Evolutionary conservation across 1,284 basidiomycete genomes (phyloP), one percentile per base, ranked within the genome.

Genomic region (Cystobasidiaceae sp.): DNA sequence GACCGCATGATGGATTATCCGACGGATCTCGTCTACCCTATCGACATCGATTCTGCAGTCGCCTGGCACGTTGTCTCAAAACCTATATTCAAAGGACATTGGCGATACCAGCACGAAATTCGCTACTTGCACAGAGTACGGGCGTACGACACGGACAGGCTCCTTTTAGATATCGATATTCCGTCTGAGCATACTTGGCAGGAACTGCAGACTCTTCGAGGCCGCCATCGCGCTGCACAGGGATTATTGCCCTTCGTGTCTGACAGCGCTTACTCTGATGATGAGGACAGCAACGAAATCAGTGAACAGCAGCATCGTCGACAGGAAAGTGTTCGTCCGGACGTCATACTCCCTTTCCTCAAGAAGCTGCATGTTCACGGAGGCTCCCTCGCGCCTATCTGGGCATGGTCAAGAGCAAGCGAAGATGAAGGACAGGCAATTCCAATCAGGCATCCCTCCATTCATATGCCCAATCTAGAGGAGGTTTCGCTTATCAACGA

Each of bases 331-430:
- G n/a, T n/a, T n/a, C n/a, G n/a, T n/a, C n/a, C n/a, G n/a, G n/a
- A n/a, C n/a, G n/a, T n/a, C n/a, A n/a, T n/a, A n/a, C n/a, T n/a
- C n/a, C n/a, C n/a, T n/a, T n/a, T n/a, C n/a, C n/a, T n/a, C n/a
- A n/a, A n/a, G n/a, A n/a, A n/a, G n/a, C n/a, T n/a, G n/a, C n/a
- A n/a, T n/a, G n/a, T n/a, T n/a, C n/a, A n/a, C n/a, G 54, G 54
- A 27, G 54, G 54, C n/a, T 30, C 23, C 41, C 44, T 44, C 54
- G 17, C 27, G 27, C 54, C 37, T 21, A 56, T 56, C 17, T 56
- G 54, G 54, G 41, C 34, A 27, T 19, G 11, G 5, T 28, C 54
- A 21, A 15, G 23, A 28, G 28, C 54, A 21, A 17, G 1, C 19
- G 8, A 43, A 7, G 11, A 52, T 19, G 33, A 8, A 11, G n/a